A percentile compares a stretch with the other conserved stretches of the same genome.
These are phyloP conservation scores for Macadamia tetraphylla DNA, from an alignment of 164 flowering plant genomes.

Conservation along the genomic window DNA sequence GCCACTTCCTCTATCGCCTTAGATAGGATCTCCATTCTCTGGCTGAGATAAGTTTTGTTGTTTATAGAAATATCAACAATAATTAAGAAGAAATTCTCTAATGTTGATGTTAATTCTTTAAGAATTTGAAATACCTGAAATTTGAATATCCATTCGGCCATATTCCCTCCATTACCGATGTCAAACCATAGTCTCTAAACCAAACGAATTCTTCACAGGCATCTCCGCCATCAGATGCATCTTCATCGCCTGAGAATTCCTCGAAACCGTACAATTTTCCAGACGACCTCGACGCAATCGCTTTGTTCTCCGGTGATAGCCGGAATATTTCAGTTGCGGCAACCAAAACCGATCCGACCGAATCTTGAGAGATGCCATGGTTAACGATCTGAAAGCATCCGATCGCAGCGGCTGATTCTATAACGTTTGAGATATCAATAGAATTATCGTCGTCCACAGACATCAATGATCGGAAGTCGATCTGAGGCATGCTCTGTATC, in stretches of 20 bases:
- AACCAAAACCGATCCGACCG: slow-evolving; percentile 22
- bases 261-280: slow-evolving; percentile 59
- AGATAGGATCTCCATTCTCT: slow-evolving; percentile 41
- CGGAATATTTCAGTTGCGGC: slow-evolving; percentile 43
- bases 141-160: slow-evolving; percentile 53
- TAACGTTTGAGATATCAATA: slow-evolving; percentile 6
- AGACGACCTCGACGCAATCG: slow-evolving; percentile 30
- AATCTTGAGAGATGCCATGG: slow-evolving; percentile 45
- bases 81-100: no score
- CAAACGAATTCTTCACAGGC: slow-evolving; percentile 69
- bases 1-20: slow-evolving; percentile 38
- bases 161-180: slow-evolving; percentile 61
- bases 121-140: slow-evolving; percentile 48
- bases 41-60: slow-evolving; percentile 23
- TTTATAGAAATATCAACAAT: no score
- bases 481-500: slow-evolving; percentile 29
- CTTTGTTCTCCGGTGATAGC: slow-evolving; percentile 41
- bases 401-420: slow-evolving; percentile 28
- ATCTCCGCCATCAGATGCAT: slow-evolving; percentile 18
- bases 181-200: slow-evolving; percentile 45
- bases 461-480: slow-evolving; percentile 37
- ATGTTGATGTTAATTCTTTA: no score
- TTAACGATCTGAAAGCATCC: slow-evolving; percentile 81
- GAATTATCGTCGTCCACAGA: slow-evolving; percentile 12
- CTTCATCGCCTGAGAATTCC: slow-evolving; percentile 44